Percentiles rank a stretch among this genome's conserved stretches.
Conservation (phyloP, 2,329 filamentous ascomycete species). For the Aspergillus aculeatinus region DNA sequence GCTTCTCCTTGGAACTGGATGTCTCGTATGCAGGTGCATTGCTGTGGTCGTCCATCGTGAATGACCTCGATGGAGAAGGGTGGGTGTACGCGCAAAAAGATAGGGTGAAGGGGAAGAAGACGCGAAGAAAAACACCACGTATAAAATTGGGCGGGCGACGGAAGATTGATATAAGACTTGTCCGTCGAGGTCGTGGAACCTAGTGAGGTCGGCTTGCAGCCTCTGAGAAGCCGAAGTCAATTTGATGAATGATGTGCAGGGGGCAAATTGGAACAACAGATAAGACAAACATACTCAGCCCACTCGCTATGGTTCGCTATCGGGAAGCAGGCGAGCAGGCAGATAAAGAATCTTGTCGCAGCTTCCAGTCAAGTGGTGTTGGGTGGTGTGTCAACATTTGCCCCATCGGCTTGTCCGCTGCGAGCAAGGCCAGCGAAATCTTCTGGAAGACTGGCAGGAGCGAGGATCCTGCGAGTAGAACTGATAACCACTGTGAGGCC, state of each 20-base stretch:
- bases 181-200: background rate
- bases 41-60: background rate
- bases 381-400: background rate
- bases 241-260: background rate
- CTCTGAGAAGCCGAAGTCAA: background rate
- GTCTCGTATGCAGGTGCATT: slow-evolving; percentile 2
- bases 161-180: background rate
- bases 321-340: background rate
- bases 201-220: background rate
- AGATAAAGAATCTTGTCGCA: background rate
- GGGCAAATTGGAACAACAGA: background rate
- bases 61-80: background rate
- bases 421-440: background rate
- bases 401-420: background rate
- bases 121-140: background rate
- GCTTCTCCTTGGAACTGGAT: slow-evolving; percentile 2
- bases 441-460: slow-evolving; percentile 1
- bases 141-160: background rate
- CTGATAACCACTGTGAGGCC: slow-evolving; percentile 1
- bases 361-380: background rate
- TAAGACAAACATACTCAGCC: background rate
- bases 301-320: background rate
- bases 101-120: background rate
- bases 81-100: background rate
- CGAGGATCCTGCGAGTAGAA: background rate